Evolutionary conservation across 768 basidiomycete genomes (phyloP), one percentile per base, ranked within the genome.

Genomic region (Ramaria sp.): DNA sequence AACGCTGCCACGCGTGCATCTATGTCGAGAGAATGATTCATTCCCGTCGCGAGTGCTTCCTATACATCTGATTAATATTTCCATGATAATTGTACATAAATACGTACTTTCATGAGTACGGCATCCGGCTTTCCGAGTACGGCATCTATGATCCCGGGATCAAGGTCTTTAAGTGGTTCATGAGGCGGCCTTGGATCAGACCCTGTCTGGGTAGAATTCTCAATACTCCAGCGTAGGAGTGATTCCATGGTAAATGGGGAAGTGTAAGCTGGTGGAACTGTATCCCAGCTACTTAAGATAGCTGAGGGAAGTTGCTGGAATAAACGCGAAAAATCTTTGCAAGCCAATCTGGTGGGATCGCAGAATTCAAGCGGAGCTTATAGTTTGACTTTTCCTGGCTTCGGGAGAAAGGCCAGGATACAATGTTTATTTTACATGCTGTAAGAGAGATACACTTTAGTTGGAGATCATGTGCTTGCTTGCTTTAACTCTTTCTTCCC

Each of bases 111-210:
- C 89, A 95, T 94, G 50, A 81, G 71, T 48, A 78, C 80, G 1
- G 88, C 76, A 63, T 94, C 92, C 0, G 86, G 78, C 61, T 82
- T 88, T 10, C 92, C 92, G 28, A 95, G 74, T 61, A 95, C 88
- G 66, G 78, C 66, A 61, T 93, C 88, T 58, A 94, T 85, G 58
- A 94, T 73, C n/a, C 68, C 88, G 1, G 92, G 84, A 69, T 92
- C 85, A 18, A 95, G 69, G 50, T 83, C 73, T 44, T 64, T 55
- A 18, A 69, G 66, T 10, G 63, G 65, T 9, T 67, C 67, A 15
- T 58, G 61, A 22, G 70, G 72, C 36, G 60, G 58, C 7, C 56
- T 62, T 39, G 68, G 54, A 9, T 68, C 59, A 27, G 64, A 61
- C 2, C 57, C 65, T 8, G 61, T 28, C 50, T 43, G 28, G 45